phyloP scores from a whole-genome alignment of 352 stramenopile genomes.

The Globisporangium spiculum region DNA sequence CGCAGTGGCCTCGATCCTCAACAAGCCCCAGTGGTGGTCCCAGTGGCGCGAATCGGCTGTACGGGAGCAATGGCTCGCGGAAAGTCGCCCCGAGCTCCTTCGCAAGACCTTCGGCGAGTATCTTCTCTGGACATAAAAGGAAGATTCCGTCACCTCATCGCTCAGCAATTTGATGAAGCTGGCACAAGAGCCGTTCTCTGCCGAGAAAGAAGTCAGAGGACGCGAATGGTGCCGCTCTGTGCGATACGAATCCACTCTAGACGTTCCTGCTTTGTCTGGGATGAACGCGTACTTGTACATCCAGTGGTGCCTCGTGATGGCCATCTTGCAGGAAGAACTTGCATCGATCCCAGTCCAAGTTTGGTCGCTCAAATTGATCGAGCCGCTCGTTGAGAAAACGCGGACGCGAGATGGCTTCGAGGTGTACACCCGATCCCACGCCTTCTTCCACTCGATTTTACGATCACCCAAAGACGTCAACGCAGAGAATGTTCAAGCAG shows the following conservation, averaged over 20 bases:
- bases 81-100: conserved; percentile 8
- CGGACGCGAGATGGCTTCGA: background rate
- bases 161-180: background rate
- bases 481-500: too few species aligned
- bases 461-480: background rate
- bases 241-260: background rate
- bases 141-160: too few species aligned
- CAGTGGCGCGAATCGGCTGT: conserved; percentile 11
- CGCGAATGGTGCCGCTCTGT: background rate
- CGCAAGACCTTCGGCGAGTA: conserved; percentile 1
- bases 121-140: background rate
- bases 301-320: background rate
- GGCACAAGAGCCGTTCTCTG: background rate
- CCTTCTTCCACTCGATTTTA: background rate
- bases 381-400: background rate
- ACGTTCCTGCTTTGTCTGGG: too few species aligned
- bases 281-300: background rate
- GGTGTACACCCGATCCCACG: background rate
- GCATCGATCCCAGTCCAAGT: background rate
- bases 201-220: background rate
- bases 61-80: conserved; percentile 3
- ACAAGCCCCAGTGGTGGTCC: conserved; percentile 15
- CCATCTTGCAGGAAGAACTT: background rate
- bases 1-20: background rate
- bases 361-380: background rate